These are phyloP conservation scores for Clathrus columnatus DNA, from an alignment of 768 basidiomycete species.

Conservation along the genomic window DNA sequence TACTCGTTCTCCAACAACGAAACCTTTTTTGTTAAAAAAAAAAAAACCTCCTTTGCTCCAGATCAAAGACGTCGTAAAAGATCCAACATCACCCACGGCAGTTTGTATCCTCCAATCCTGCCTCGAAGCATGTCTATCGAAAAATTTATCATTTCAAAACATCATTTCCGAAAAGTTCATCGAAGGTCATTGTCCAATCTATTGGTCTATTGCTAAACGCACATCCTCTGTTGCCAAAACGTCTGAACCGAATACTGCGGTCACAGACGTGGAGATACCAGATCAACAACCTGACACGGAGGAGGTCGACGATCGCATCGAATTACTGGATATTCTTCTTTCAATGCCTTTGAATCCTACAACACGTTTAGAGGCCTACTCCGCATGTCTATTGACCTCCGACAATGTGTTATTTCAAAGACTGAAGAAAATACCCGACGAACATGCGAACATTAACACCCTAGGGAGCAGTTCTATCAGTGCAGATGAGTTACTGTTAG, in stretches of 20 bases:
- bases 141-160: constrained; percentile 40
- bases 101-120: constrained; percentile 51
- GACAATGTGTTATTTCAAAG: constrained; percentile 56
- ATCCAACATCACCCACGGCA: constrained; percentile 17
- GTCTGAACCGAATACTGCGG: background rate
- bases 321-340: constrained; percentile 45
- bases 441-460: background rate
- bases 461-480: background rate
- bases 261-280: background rate
- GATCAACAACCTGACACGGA: background rate
- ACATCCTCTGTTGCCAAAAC: constrained; percentile 20
- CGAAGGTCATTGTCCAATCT: constrained; percentile 57
- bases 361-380: constrained; percentile 54
- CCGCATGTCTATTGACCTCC: constrained; percentile 55
- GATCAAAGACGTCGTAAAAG: constrained; percentile 35
- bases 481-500: constrained; percentile 4
- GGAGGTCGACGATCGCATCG: constrained; percentile 17
- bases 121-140: constrained; percentile 45
- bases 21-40: background rate
- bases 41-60: background rate
- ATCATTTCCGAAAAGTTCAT: constrained; percentile 56
- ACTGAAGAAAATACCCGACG: constrained; percentile 36
- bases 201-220: constrained; percentile 66
- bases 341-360: constrained; percentile 34
- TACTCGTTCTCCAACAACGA: too few species aligned